Evolutionary conservation across 2,329 filamentous ascomycete species (phyloP).

Genomic region (Monosporascus sp.): DNA sequence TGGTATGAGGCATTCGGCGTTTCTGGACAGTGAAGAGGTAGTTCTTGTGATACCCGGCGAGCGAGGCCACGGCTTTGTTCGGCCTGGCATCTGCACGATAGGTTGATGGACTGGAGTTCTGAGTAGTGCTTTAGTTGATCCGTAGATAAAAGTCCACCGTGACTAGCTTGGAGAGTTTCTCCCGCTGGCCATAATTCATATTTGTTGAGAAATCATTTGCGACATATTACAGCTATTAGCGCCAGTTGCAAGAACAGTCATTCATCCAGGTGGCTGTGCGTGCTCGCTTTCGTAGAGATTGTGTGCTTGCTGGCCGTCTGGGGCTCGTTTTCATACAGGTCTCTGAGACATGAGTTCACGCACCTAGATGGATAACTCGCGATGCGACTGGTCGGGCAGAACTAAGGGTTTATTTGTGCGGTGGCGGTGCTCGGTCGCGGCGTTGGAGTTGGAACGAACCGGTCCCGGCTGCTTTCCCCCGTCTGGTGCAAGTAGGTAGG

Average conservation of each 20-base stretch:
- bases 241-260: too few species aligned
- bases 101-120: slow-evolving; percentile 1
- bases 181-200: slow-evolving; percentile 4
- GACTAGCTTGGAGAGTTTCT: neutral
- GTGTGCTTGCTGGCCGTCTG: too few species aligned
- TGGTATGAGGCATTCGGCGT: slow-evolving; percentile 15
- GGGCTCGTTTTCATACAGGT: neutral
- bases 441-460: too few species aligned
- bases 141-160: slow-evolving; percentile 7
- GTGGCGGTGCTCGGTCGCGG: too few species aligned
- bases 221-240: neutral
- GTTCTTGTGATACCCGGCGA: slow-evolving; percentile 16
- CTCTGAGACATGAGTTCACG: too few species aligned
- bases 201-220: neutral
- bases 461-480: too few species aligned
- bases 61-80: neutral
- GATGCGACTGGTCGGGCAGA: too few species aligned
- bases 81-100: slow-evolving; percentile 2
- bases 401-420: too few species aligned
- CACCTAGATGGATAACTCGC: too few species aligned
- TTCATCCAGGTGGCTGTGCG: too few species aligned
- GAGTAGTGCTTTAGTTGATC: slow-evolving; percentile 3
- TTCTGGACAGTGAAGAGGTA: slow-evolving; percentile 22
- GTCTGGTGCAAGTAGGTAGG: too few species aligned
- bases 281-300: too few species aligned